These are phyloP conservation scores for Oehlia diaphana DNA, from an alignment of 192 early-diverging fungal genomes.

Conservation along the genomic window DNA sequence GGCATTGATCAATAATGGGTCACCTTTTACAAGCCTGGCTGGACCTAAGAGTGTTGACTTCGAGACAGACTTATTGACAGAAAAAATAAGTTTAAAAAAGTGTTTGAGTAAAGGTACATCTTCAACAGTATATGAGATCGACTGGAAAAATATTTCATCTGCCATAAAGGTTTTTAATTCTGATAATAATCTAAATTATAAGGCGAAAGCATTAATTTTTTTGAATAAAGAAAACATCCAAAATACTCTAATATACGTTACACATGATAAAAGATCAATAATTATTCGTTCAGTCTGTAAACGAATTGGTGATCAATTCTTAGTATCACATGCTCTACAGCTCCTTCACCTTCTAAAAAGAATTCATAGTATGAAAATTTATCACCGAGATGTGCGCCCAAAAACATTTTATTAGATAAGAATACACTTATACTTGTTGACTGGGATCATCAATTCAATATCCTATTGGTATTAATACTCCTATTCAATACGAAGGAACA, in stretches of 20 bases:
- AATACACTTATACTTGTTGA: conserved; percentile 10
- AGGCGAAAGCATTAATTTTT: too few relatives aligned
- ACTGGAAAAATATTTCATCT: conserved; percentile 1
- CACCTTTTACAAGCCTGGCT: conserved; percentile 2
- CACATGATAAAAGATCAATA: conserved; percentile 1
- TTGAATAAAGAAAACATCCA: too few relatives aligned
- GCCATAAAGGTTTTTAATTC: too few relatives aligned
- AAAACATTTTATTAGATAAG: conserved; percentile 21
- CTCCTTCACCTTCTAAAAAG: background rate
- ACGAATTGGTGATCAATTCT: background rate
- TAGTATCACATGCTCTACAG: background rate
- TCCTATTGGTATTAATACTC: too few relatives aligned
- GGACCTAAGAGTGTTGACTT: background rate
- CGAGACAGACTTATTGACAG: too few relatives aligned
- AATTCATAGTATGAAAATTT: background rate
- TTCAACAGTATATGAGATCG: conserved; percentile 16
- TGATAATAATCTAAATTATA: background rate
- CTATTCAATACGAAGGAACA: too few relatives aligned
- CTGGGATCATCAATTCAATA: background rate
- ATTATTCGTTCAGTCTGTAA: conserved; percentile 6
- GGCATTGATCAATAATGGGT: background rate
- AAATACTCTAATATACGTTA: background rate
- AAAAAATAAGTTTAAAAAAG: background rate
- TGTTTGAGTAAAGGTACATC: background rate
- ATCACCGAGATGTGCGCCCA: conserved; percentile 4